Base-by-base conservation (phyloP, 176 grass and related monocot species). In the Poa annua region DNA sequence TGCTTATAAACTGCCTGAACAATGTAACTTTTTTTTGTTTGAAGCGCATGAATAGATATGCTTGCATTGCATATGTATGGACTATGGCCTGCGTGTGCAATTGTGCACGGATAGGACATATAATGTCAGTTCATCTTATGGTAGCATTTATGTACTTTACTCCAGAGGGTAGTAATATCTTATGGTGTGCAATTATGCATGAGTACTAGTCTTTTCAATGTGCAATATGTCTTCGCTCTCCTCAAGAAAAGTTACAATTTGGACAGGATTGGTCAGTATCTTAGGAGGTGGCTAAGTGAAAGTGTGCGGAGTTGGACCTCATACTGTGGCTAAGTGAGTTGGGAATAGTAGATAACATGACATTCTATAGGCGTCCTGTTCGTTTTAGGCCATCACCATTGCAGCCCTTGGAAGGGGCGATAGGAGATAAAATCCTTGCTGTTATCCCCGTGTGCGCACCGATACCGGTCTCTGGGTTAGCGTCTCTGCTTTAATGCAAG, bases 341-440 rank as follows among this genome's bases (percentile, higher is more conserved):
- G 16, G 48, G 65, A 26, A 54, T 60, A 11, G 38, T 47, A 72
- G 67, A 14, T 82, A 32, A 14, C 42, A 66, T 39, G 14, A 6
- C 82, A 66, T 54, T 66, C n/a, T 29, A 48, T 14, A n/a, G 32
- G 54, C 15, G 5, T 76, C 73, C 32, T 84, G 12, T 48, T 48
- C 45, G 45, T 47, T 11, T 48, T 48, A 48, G 44, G 45, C 45
- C 45, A 48, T 48, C 45, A 48, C 45, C 45, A 47, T 13, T 2
- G 45, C 45, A 47, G 11, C 45, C 11, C 11, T 47, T 47, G 11
- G 45, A 12, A 53, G 51, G 51, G 51, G 16, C 4, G 50, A 4
- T 52, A 17, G 50, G 16, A 16, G 17, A 53, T 53, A 53, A 53
- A 53, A 53, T 53, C 51, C 51, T 6, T 17, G 17, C 16, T 5